These are phyloP conservation scores for Pulveroboletus frians DNA, from an alignment of 768 basidiomycete species.

Conservation along the genomic window DNA sequence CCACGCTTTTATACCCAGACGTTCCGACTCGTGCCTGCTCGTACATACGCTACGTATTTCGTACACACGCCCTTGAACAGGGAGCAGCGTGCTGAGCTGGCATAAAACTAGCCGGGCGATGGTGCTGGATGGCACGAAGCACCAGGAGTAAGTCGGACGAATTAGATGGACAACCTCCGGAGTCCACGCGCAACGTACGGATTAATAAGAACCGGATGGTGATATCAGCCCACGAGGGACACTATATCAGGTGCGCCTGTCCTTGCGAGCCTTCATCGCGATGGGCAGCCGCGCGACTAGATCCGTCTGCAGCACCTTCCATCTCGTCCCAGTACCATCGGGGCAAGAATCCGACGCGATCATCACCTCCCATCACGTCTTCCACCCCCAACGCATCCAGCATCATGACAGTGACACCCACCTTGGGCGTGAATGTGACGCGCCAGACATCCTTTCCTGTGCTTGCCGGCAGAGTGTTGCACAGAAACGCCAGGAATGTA, in stretches of 20 bases:
- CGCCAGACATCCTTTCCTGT: conserved; percentile 56
- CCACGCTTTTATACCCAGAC: conserved; percentile 28
- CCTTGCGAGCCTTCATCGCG: conserved; percentile 4
- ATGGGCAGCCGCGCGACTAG: conserved; percentile 5
- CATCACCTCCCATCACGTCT: conserved; percentile 63
- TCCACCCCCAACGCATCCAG: conserved; percentile 46
- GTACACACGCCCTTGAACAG: conserved; percentile 3
- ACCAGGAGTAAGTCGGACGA: conserved; percentile 21
- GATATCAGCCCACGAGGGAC: conserved; percentile 10
- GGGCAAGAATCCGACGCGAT: conserved; percentile 76
- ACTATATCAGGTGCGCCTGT: conserved; percentile 17
- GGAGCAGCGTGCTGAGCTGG: conserved; percentile 8
- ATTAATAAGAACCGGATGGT: conserved; percentile 9
- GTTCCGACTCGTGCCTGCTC: conserved; percentile 18
- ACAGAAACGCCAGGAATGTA: conserved; percentile 53
- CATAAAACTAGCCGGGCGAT: conserved; percentile 10
- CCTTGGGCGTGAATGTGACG: conserved; percentile 54
- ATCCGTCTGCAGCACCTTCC: not conserved
- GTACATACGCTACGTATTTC: conserved; percentile 12
- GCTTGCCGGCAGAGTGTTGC: conserved; percentile 28
- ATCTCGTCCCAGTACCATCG: conserved; percentile 55
- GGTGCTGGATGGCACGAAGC: conserved; percentile 14
- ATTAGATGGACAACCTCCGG: conserved; percentile 21
- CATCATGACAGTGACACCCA: conserved; percentile 46
- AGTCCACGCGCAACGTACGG: conserved; percentile 26